Evolutionary conservation across 2,329 filamentous ascomycete genomes (phyloP).

Genomic region (Lojkania enalia): DNA sequence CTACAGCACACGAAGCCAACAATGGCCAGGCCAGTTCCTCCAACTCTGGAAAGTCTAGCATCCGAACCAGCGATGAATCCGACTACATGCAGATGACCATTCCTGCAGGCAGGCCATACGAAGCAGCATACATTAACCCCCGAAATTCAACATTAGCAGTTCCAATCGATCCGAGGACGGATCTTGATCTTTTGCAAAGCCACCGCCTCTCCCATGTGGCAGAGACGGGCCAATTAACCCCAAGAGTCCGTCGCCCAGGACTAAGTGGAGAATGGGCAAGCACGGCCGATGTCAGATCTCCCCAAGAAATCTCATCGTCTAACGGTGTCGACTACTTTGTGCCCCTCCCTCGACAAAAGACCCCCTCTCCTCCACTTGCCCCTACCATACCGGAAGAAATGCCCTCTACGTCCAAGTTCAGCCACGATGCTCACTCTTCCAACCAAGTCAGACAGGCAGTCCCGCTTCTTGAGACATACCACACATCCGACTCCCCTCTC

Average conservation of each 20-base stretch:
- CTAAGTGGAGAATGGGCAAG: slow-evolving; percentile 45
- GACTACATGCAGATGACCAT: slow-evolving; percentile 42
- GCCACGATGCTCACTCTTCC: slow-evolving; percentile 27
- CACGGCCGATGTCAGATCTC: slow-evolving; percentile 32
- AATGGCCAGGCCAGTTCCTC: slow-evolving; percentile 23
- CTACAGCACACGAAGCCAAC: slow-evolving; percentile 26
- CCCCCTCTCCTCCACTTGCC: slow-evolving; percentile 39
- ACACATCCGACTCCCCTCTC: slow-evolving; percentile 35
- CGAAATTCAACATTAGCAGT: slow-evolving; percentile 17
- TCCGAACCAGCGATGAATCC: slow-evolving; percentile 40
- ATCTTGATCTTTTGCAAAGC: slow-evolving; percentile 48
- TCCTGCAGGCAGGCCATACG: slow-evolving; percentile 36
- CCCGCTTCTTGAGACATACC: slow-evolving; percentile 44
- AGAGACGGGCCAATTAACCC: slow-evolving; percentile 54
- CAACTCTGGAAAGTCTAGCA: slow-evolving; percentile 33
- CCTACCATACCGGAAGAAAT: slow-evolving; percentile 19
- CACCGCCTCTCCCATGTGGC: slow-evolving; percentile 55
- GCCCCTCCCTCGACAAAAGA: slow-evolving; percentile 40
- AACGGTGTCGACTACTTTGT: slow-evolving; percentile 45
- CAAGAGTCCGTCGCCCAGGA: slow-evolving; percentile 43
- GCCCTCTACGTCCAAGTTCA: slow-evolving; percentile 18
- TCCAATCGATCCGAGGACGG: slow-evolving; percentile 38
- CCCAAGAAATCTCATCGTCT: slow-evolving; percentile 23
- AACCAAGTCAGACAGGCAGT: slow-evolving; percentile 37
- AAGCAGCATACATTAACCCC: slow-evolving; percentile 39